Conservation (phyloP, 257 asterid genomes). For the Verbascum thapsus region DNA sequence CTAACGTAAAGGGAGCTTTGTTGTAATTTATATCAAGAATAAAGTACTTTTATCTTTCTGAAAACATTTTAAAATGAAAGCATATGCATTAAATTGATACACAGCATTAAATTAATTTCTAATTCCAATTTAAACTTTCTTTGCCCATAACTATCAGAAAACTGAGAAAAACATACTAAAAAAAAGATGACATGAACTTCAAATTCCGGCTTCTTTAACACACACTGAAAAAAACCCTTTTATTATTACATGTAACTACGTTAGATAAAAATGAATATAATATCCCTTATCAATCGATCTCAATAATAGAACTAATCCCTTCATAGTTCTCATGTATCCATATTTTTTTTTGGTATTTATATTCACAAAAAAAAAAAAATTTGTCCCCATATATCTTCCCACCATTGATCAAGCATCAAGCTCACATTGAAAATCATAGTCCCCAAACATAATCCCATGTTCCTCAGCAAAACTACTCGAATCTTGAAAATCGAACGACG, state of each 20-base stretch:
- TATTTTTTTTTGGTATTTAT: not conserved
- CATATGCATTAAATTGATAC: too few species aligned
- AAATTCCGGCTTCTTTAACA: not conserved
- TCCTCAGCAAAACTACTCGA: conserved; percentile 59
- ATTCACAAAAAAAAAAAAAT: conserved; percentile 17
- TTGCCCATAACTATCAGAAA: too few species aligned
- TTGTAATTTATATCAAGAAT: too few species aligned
- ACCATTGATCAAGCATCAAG: conserved; percentile 40
- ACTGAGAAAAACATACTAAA: too few species aligned
- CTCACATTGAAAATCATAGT: conserved; percentile 57
- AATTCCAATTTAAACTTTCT: too few species aligned
- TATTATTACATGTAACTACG: not conserved
- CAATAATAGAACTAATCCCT: too few species aligned
- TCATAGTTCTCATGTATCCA: not conserved
- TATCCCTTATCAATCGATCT: too few species aligned
- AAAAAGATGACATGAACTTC: too few species aligned
- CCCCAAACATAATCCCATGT: conserved; percentile 66
- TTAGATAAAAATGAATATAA: not conserved
- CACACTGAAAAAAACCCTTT: not conserved
- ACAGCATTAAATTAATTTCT: too few species aligned
- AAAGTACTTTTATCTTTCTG: too few species aligned
- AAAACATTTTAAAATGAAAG: too few species aligned
- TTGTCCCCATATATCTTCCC: conserved; percentile 28
- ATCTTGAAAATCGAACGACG: conserved; percentile 83
- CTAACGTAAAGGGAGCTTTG: too few species aligned